Evolutionary conservation across 371 early-diverging fungal genomes (phyloP).

Genomic region (Lichtheimia ornata): DNA sequence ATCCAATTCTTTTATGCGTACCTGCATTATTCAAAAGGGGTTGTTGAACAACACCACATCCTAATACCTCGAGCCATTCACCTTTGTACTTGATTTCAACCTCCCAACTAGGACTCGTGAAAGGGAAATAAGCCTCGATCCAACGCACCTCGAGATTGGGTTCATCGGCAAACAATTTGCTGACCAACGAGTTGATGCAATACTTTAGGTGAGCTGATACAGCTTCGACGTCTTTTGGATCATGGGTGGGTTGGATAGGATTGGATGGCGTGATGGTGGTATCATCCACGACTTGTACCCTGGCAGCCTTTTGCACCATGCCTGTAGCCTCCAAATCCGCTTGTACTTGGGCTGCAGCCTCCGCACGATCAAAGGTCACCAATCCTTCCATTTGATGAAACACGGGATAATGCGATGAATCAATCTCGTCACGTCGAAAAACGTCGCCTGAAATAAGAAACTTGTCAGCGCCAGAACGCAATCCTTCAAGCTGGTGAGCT

Average conservation of each 20-base stretch:
- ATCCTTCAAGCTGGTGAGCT: slow-evolving; percentile 86
- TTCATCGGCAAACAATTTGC: slow-evolving; percentile 66
- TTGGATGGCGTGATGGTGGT: slow-evolving; percentile 59
- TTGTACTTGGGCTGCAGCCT: slow-evolving; percentile 17
- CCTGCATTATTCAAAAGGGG: slow-evolving; percentile 77
- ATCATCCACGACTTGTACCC: slow-evolving; percentile 56
- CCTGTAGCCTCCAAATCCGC: slow-evolving; percentile 23
- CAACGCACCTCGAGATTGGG: slow-evolving; percentile 85
- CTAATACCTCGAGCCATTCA: slow-evolving; percentile 95
- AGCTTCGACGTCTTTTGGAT: slow-evolving; percentile 51
- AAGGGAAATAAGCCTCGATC: slow-evolving; percentile 95
- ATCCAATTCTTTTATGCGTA: slow-evolving; percentile 14
- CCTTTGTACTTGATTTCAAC: slow-evolving; percentile 92
- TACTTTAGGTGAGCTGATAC: slow-evolving; percentile 75
- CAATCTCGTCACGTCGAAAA: slow-evolving; percentile 97
- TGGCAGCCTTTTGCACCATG: slow-evolving; percentile 28
- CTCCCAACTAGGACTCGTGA: slow-evolving; percentile 96
- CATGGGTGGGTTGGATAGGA: slow-evolving; percentile 61
- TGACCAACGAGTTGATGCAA: slow-evolving; percentile 80
- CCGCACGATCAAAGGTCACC: slow-evolving; percentile 47
- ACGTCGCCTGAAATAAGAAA: slow-evolving; percentile 94
- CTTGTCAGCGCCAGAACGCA: slow-evolving; percentile 52
- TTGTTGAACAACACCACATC: slow-evolving; percentile 92
- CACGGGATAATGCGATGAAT: slow-evolving; percentile 93
- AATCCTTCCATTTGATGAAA: slow-evolving; percentile 98